phyloP scores from a whole-genome alignment of 2,329 filamentous ascomycete species.

The Neopestalotiopsis clavispora region DNA sequence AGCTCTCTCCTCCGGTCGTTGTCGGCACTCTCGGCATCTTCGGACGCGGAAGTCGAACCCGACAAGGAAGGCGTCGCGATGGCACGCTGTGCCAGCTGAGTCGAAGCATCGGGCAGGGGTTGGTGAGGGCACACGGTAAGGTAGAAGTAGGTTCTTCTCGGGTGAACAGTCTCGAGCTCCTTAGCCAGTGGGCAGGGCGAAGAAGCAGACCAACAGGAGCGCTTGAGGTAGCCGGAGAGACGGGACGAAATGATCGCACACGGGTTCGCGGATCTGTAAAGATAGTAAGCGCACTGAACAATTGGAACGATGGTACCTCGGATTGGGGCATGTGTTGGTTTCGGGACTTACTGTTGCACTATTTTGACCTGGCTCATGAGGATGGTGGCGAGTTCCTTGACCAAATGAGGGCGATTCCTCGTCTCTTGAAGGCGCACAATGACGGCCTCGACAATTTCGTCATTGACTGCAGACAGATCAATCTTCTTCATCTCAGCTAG shows the following conservation, averaged over 20 bases:
- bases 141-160: slow-evolving; percentile 95
- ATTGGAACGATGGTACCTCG: background rate
- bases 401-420: slow-evolving; percentile 88
- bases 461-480: slow-evolving; percentile 84
- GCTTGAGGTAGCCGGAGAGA: slow-evolving; percentile 87
- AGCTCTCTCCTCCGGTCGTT: slow-evolving; percentile 69
- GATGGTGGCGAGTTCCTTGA: slow-evolving; percentile 88
- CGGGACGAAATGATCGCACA: slow-evolving; percentile 94
- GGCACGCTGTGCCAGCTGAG: slow-evolving; percentile 55
- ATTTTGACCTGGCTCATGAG: slow-evolving; percentile 77
- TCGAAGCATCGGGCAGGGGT: slow-evolving; percentile 71
- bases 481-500: slow-evolving; percentile 54
- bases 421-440: slow-evolving; percentile 88
- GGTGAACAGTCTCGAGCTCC: slow-evolving; percentile 89
- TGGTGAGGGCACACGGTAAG: slow-evolving; percentile 87
- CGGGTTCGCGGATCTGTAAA: slow-evolving; percentile 85
- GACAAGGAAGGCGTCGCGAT: slow-evolving; percentile 87
- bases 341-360: slow-evolving; percentile 84
- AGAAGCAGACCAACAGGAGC: slow-evolving; percentile 77
- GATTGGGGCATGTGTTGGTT: background rate
- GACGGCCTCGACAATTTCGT: slow-evolving; percentile 92
- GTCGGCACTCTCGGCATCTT: slow-evolving; percentile 79
- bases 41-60: slow-evolving; percentile 67
- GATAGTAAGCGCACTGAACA: slow-evolving; percentile 25
- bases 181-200: slow-evolving; percentile 89